Percentiles rank a stretch among this genome's conserved stretches.
These are phyloP conservation scores for Penicillium janthinellum DNA, from an alignment of 2,329 filamentous ascomycete genomes.

Conservation along the genomic window DNA sequence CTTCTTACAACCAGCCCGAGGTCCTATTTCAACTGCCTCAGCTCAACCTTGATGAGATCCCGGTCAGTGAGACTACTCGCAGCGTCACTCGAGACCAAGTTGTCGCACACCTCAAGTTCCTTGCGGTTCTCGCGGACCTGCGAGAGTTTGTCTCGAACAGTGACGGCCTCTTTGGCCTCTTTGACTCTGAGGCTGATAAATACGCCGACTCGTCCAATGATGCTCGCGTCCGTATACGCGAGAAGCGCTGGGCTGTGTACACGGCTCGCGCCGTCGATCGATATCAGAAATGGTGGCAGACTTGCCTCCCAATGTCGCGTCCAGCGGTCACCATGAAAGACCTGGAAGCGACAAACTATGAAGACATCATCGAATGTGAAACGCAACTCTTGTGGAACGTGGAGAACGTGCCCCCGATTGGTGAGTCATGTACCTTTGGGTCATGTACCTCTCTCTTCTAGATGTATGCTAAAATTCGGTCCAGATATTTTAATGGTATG, in stretches of 20 bases:
- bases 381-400: conserved; percentile 17
- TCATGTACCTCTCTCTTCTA: background rate
- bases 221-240: conserved; percentile 57
- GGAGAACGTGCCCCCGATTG: conserved; percentile 24
- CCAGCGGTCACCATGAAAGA: conserved; percentile 13
- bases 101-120: conserved; percentile 72
- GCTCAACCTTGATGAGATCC: conserved; percentile 23
- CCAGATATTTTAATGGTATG: conserved; percentile 30
- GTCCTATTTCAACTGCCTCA: conserved; percentile 24
- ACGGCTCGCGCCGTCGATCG: conserved; percentile 66
- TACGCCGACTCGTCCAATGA: conserved; percentile 41
- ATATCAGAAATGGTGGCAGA: conserved; percentile 62
- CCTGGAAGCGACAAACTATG: conserved; percentile 13
- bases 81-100: conserved; percentile 56
- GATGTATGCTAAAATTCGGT: background rate
- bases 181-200: conserved; percentile 49
- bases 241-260: conserved; percentile 73
- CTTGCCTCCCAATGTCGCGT: conserved; percentile 21
- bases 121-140: conserved; percentile 67
- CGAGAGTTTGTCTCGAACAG: conserved; percentile 67
- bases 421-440: conserved; percentile 8
- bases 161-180: conserved; percentile 68
- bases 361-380: conserved; percentile 12
- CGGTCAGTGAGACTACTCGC: conserved; percentile 9
- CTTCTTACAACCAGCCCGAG: conserved; percentile 29